Base-by-base conservation (phyloP, 2,329 filamentous ascomycete genomes). In the Pyrenophora seminiperda region DNA sequence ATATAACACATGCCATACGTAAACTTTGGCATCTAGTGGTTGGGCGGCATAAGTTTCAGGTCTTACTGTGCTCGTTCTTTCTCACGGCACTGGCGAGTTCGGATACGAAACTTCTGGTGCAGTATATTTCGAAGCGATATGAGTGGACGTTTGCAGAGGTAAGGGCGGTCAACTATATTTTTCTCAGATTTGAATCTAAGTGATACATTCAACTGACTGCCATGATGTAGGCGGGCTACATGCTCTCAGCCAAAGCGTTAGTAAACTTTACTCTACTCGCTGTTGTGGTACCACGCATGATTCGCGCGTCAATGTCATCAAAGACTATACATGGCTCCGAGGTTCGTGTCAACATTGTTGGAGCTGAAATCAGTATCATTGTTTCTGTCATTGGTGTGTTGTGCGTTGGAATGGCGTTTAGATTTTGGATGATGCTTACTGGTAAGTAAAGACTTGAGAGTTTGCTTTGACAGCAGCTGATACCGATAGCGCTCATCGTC, bases 111-210 rank as follows among this genome's bases (percentile, higher is more conserved):
- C 56, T 74, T 2, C 62, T 73, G 1, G 67, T 72, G 0, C 70
- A 72, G 34, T 74, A 73, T 37, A 74, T 73, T 11, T 73, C 71
- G 6, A 73, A 73, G 45, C 58, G 72, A 20, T 74, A 73, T 24
- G 58, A 64, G n/a, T 72, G 70, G 70, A 72, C 62, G 0, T 73
- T 73, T 38, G 66, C 69, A 30, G 53, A 69, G 47, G 68, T 67
- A 46, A 37, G n/a, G n/a, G 41, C 13, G 24, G 4, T 19, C 0
- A 7, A 20, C n/a, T n/a, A n/a, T n/a, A n/a, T n/a, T n/a, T n/a
- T n/a, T n/a, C n/a, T n/a, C n/a, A n/a, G n/a, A n/a, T n/a, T n/a
- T n/a, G n/a, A n/a, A n/a, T n/a, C n/a, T n/a, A n/a, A n/a, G n/a
- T n/a, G n/a, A n/a, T 7, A 29, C 7, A 3, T 15, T 20, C 32